Evolutionary conservation across 345 rosid species (phyloP).

Genomic region (Lumnitzera racemosa): DNA sequence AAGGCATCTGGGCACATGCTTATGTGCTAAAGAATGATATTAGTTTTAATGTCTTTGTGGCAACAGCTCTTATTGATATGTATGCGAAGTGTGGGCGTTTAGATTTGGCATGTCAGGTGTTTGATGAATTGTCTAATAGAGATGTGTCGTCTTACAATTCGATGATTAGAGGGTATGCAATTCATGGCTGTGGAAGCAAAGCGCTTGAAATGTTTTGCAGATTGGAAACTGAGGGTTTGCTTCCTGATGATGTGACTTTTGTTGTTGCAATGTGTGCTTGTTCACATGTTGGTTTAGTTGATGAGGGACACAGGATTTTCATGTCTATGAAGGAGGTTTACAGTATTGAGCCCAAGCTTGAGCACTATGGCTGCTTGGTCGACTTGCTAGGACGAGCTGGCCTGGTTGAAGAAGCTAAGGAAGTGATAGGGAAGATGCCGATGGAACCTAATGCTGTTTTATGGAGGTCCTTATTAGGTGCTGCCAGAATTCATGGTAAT

Average conservation of each 20-base stretch:
- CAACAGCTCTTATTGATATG: slow-evolving; percentile 37
- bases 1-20: slow-evolving; percentile 52
- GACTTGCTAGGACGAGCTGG: slow-evolving; percentile 62
- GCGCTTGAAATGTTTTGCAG: slow-evolving; percentile 31
- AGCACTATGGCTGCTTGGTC: slow-evolving; percentile 60
- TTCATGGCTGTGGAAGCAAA: slow-evolving; percentile 40
- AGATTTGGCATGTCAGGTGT: slow-evolving; percentile 33
- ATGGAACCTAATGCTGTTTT: slow-evolving; percentile 49
- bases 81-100: slow-evolving; percentile 42
- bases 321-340: slow-evolving; percentile 36
- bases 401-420: slow-evolving; percentile 42
- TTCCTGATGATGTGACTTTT: slow-evolving; percentile 48
- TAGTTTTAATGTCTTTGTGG: slow-evolving; percentile 39
- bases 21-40: slow-evolving; percentile 36
- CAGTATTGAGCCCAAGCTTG: slow-evolving; percentile 41
- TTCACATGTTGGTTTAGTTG: slow-evolving; percentile 54
- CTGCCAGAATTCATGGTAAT: slow-evolving; percentile 52
- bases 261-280: slow-evolving; percentile 47
- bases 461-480: slow-evolving; percentile 65
- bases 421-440: slow-evolving; percentile 42
- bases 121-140: slow-evolving; percentile 36
- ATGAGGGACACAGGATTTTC: slow-evolving; percentile 37
- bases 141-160: slow-evolving; percentile 45
- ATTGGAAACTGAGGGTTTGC: slow-evolving; percentile 28
- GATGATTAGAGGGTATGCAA: slow-evolving; percentile 50